Evolutionary conservation across 192 early-diverging fungal genomes (phyloP).

Genomic region (Coemansia sp.): DNA sequence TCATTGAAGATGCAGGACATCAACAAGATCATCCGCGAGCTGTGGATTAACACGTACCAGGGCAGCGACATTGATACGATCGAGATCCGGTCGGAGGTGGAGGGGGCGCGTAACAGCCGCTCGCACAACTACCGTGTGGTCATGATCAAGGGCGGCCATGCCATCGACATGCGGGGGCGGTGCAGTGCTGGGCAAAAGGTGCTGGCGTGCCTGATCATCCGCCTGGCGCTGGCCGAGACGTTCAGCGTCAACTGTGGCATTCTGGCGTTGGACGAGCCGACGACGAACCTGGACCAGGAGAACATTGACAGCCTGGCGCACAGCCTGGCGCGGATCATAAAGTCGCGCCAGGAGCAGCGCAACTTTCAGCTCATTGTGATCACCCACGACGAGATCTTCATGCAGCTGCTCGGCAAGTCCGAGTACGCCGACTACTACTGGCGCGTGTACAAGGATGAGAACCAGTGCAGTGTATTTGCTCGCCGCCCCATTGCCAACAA

Average conservation of each 20-base stretch:
- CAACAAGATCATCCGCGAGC: constrained; percentile 91
- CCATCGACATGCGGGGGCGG: constrained; percentile 89
- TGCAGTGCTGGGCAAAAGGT: constrained; percentile 98
- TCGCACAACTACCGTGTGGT: constrained; percentile 91
- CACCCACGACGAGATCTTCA: constrained; percentile 96
- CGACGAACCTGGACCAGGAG: constrained; percentile 88
- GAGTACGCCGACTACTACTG: constrained; percentile 86
- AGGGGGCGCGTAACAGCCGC: constrained; percentile 60
- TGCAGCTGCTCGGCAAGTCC: constrained; percentile 69
- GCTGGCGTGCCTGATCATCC: constrained; percentile 90
- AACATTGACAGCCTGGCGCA: constrained; percentile 84
- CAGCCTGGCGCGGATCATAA: constrained; percentile 75
- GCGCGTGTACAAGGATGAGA: constrained; percentile 75
- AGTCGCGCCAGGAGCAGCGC: constrained; percentile 63
- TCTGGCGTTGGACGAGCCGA: constrained; percentile 94
- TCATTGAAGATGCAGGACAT: constrained; percentile 94
- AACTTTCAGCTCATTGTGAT: constrained; percentile 98
- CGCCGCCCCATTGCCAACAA: constrained; percentile 35
- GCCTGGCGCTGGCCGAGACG: constrained; percentile 91
- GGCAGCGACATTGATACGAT: constrained; percentile 96
- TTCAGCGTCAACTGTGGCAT: constrained; percentile 92
- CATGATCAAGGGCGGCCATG: constrained; percentile 81
- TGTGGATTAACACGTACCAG: constrained; percentile 95
- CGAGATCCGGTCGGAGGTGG: constrained; percentile 87
- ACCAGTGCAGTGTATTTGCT: constrained; percentile 37